Evolutionary conservation across 805 yeast species (phyloP), one percentile per base, ranked within the genome.

Genomic region (Wickerhamomyces alni): DNA sequence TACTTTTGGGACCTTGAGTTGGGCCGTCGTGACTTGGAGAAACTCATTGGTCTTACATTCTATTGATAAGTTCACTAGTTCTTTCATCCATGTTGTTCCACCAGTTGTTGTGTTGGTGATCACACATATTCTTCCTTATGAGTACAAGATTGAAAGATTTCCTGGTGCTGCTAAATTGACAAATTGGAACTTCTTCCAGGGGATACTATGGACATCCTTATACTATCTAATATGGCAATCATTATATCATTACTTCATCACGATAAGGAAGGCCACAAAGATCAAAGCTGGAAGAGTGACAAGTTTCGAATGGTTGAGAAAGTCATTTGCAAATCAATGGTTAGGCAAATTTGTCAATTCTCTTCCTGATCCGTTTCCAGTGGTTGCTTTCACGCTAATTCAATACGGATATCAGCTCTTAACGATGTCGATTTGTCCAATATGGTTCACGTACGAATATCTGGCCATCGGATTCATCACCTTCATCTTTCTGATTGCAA

Each of bases 11-110:
- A 87, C 97, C 0, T 63, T 91, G 40, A 75, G 95, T 6, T 89
- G 87, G 74, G 97, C 97, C 0, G 96, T 91, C 17, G 80, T 91
- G 33, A 86, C 96, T 0, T 91, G 98, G 99, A 72, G 95, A 50
- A 91, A 91, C 59, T 88, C 96, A 7, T 68, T 91, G 40, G 98
- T 91, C 8, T 68, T 91, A 35, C 99, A 91, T 57, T 81, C 91
- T 11, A 74, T 91, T 44, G 99, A 91, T 48, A 91, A 91, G 60
- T 87, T 89, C 13, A 93, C 98, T 2, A 80, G 91, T 17, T 80
- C 95, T 3, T 84, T 87, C 52, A 91, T 91, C 46, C 99, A 91
- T 57, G 70, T 93, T 12, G 73, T 87, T 64, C 99, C 99, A 2
- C 95, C 96, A 0, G 75, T 81, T 17, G 82, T 89, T 3, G 72